Base-by-base conservation (phyloP, 192 early-diverging fungal species). In the Funneliformis geosporum region DNA sequence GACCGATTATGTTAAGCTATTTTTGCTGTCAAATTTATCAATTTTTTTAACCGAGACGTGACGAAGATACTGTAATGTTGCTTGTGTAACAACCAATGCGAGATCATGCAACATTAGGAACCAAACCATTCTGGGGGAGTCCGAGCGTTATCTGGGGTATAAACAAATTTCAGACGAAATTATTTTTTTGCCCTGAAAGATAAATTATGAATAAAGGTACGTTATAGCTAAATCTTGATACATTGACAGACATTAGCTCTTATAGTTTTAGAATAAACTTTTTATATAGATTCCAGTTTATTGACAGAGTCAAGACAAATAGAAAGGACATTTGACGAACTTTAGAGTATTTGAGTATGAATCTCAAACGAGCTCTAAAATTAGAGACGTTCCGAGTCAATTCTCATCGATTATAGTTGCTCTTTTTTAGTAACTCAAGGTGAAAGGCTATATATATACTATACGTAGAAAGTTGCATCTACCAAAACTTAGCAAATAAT, bases 371-470 rank as follows among this genome's bases (percentile, higher is more conserved):
- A 65, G 27, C 62, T 11, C 27, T 64, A 28, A 28, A 55, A 16
- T 55, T 55, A 65, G 25, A 65, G 23, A 4, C 62, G 21, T 21
- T 11, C 62, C 25, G 5, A 27, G 9, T 65, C 62, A 65, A 65
- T 16, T 55, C 21, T 4, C 27, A 33, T 65, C 27, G 62, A 65
- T 65, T 65, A 25, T 28, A 33, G 62, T 25, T 65, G 10, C 12
- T 64, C 61, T 28, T 14, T 64, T 65, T 65, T 65, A 65, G 62
- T 33, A 28, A 65, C 62, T 33, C 62, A 65, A 64, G 62, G 62
- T 65, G 62, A 65, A 65, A 11, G 62, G 14, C 12, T 12, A 25
- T 65, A 12, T 21, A 59, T 59, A 12, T 59, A 59, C 4, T 59
- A 18, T 59, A 21, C 33, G 33, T 33, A 55, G 50, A 55, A 55